Evolutionary conservation across 495 filamentous ascomycete genomes (phyloP), one percentile per base, ranked within the genome.

Genomic region (Neurospora sp.): DNA sequence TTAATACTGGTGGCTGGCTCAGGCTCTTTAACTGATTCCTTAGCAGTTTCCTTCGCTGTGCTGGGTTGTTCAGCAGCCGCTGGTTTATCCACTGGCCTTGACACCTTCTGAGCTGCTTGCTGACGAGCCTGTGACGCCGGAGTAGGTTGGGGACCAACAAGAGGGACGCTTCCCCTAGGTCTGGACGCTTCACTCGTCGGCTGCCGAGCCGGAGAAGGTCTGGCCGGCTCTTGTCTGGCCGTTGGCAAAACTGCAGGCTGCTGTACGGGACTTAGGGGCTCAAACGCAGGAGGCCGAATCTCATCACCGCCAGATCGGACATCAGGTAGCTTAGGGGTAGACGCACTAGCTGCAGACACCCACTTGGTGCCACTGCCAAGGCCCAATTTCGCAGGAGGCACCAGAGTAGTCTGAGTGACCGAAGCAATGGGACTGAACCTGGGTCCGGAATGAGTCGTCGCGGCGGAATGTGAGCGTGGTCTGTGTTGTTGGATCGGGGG

Each of bases 1-100:
- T 94, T 94, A 73, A 94, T 85, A 48, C 81, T 84, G 70, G 84
- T 70, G 73, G 17, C 42, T 35, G 14, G 40, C 48, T 75, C 38
- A 38, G 74, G 76, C 22, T 79, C 75, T 12, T 73, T 73, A 61
- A 35, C 22, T 4, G 59, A 41, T 39, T 71, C 31, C 12, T 48
- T 38, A 14, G 45, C 48, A 59, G 7, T 53, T 37, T 44, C 70
- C 48, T 69, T 70, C 16, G 8, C 22, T 9, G 40, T 27, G 12
- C 31, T 74, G 20, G 59, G 16, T 35, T 65, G 53, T 65, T 37
- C 16, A 37, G 42, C 2, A 22, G 70, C 27, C 8, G 72, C 72
- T 6, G 39, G 31, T 22, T 77, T 74, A 70, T 20, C 71, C 14
- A 22, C 40, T 4, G 69, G 53, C 44, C 44, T 61, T 1, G 73